phyloP scores from a whole-genome alignment of 2,329 filamentous ascomycete species.

The Clonostachys byssicola region DNA sequence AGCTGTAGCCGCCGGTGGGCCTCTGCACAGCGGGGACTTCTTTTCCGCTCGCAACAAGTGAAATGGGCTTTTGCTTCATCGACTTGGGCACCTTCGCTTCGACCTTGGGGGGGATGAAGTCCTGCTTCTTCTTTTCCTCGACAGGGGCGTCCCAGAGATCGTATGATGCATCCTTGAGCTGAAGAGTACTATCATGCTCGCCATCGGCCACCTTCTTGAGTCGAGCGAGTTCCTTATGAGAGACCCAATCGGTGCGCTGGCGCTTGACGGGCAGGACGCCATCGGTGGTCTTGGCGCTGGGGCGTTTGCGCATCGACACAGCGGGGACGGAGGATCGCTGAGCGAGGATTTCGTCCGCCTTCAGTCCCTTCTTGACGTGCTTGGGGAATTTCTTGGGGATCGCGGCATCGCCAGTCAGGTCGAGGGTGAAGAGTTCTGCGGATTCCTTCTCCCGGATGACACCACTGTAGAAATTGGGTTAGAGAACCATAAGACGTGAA shows the following conservation, averaged over 20 bases:
- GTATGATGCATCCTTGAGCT: conserved; percentile 60
- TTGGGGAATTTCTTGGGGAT: conserved; percentile 61
- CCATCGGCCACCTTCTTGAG: conserved; percentile 78
- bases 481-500: background rate
- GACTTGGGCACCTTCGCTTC: conserved; percentile 70
- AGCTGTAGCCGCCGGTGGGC: conserved; percentile 80
- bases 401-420: conserved; percentile 65
- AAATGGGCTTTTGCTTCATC: conserved; percentile 71
- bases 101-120: conserved; percentile 63
- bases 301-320: conserved; percentile 73
- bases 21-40: conserved; percentile 71
- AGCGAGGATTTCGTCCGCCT: conserved; percentile 87
- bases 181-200: conserved; percentile 49
- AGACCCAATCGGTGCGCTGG: conserved; percentile 73
- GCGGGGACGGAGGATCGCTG: conserved; percentile 78
- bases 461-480: conserved; percentile 52
- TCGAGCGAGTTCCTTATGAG: conserved; percentile 76
- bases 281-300: conserved; percentile 61
- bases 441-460: conserved; percentile 80
- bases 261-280: conserved; percentile 73
- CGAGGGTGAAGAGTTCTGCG: conserved; percentile 80
- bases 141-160: conserved; percentile 66
- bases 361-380: conserved; percentile 73
- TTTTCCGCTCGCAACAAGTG: conserved; percentile 80
- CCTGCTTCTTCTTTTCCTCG: conserved; percentile 26